These are phyloP conservation scores for Solanum okadae DNA, from an alignment of 257 asterid species.

Conservation along the genomic window DNA sequence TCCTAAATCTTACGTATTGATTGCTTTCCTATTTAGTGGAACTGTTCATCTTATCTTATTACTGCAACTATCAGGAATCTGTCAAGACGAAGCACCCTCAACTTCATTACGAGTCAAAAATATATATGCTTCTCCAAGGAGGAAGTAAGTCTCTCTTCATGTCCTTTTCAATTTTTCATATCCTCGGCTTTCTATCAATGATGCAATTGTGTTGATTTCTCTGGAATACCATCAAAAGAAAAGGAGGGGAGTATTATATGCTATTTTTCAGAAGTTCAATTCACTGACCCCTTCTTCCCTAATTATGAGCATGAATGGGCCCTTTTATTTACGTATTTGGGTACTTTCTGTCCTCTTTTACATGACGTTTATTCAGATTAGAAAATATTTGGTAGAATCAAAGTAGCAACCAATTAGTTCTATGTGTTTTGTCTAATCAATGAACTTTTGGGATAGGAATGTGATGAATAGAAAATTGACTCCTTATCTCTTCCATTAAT, in stretches of 20 bases:
- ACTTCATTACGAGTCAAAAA: conserved; percentile 85
- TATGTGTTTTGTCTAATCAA: neutral
- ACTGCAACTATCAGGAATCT: conserved; percentile 48
- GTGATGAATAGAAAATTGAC: neutral
- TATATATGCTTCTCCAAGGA: conserved; percentile 86
- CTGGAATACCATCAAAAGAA: neutral
- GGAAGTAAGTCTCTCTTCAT: conserved; percentile 56
- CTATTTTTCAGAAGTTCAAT: neutral
- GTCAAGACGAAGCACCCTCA: conserved; percentile 83
- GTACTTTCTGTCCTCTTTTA: neutral
- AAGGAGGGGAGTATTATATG: neutral
- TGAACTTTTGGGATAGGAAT: neutral
- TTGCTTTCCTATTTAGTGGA: neutral
- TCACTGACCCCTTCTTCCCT: neutral
- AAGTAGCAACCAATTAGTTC: neutral
- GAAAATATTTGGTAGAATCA: neutral
- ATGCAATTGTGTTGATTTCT: neutral
- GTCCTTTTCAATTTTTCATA: neutral
- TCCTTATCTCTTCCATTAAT: neutral
- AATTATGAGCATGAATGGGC: neutral
- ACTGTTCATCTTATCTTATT: neutral
- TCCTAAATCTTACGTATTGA: neutral
- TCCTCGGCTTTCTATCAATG: neutral
- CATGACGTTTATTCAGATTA: neutral
- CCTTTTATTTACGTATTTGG: neutral